These are phyloP conservation scores for Neckera pumila DNA, from an alignment of 225 moss, liverwort and hornwort genomes.

Conservation along the genomic window DNA sequence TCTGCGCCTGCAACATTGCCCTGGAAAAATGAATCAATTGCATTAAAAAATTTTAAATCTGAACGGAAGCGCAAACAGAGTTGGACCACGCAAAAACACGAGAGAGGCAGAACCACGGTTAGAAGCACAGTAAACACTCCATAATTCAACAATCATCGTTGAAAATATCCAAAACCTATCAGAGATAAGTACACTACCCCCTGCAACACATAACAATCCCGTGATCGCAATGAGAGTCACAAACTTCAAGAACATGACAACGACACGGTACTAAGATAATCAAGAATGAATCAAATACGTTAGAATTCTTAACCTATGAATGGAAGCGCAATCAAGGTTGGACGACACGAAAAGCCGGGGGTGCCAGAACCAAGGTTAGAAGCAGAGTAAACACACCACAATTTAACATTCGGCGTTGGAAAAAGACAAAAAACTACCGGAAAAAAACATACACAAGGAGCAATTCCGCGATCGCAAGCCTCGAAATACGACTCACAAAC, in stretches of 20 bases:
- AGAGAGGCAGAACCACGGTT: not conserved
- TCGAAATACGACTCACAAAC: not conserved
- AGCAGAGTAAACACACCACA: not conserved
- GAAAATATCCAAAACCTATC: not conserved
- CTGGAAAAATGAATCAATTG: not conserved
- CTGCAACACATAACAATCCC: not conserved
- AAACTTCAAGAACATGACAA: not conserved
- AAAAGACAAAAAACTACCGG: not conserved
- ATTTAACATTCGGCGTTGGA: not conserved
- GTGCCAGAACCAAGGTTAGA: not conserved
- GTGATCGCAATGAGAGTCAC: not conserved
- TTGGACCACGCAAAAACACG: not conserved
- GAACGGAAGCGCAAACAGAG: not conserved
- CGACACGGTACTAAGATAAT: not conserved
- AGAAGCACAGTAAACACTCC: not conserved
- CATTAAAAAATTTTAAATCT: not conserved
- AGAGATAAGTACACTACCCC: not conserved
- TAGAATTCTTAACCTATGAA: not conserved
- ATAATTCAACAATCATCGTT: not conserved
- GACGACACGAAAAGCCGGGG: not conserved
- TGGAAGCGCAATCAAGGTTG: not conserved
- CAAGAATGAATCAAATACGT: not conserved
- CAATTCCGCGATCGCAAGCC: not conserved
- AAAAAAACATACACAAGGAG: not conserved
- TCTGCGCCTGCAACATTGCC: slow-evolving; percentile 5